These are phyloP conservation scores for Backusella psychrophila DNA, from an alignment of 192 early-diverging fungal species.

Conservation along the genomic window DNA sequence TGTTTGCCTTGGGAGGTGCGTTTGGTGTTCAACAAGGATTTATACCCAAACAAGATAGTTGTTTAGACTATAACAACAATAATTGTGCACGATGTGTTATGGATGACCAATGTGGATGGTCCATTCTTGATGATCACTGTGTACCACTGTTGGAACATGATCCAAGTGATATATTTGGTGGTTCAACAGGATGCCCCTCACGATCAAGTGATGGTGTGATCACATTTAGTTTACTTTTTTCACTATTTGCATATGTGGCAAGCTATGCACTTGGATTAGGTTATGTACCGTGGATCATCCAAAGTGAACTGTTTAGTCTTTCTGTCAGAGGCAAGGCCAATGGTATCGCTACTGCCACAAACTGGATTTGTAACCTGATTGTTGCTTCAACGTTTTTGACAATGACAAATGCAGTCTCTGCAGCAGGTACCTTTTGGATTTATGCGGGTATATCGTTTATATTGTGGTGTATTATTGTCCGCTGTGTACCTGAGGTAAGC, in stretches of 20 bases:
- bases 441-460: slow-evolving; percentile 54
- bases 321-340: slow-evolving; percentile 73
- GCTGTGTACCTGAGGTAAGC: slow-evolving; percentile 68
- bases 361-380: slow-evolving; percentile 79
- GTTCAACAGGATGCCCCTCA: slow-evolving; percentile 4
- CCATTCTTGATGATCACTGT: neutral
- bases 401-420: slow-evolving; percentile 53
- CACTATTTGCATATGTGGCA: slow-evolving; percentile 20
- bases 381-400: slow-evolving; percentile 64
- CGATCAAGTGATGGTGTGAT: slow-evolving; percentile 1
- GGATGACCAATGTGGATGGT: slow-evolving; percentile 42
- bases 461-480: slow-evolving; percentile 46
- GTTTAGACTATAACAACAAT: slow-evolving; percentile 35
- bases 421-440: slow-evolving; percentile 52
- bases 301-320: slow-evolving; percentile 75
- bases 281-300: slow-evolving; percentile 69
- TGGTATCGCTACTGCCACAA: slow-evolving; percentile 68
- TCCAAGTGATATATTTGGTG: slow-evolving; percentile 10
- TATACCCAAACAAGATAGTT: slow-evolving; percentile 35
- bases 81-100: slow-evolving; percentile 44
- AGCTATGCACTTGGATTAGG: slow-evolving; percentile 50
- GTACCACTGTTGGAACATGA: neutral
- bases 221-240: slow-evolving; percentile 12
- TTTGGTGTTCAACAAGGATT: slow-evolving; percentile 43
- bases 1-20: slow-evolving; percentile 42